Evolutionary conservation across 2,329 filamentous ascomycete species (phyloP), one percentile per base, ranked within the genome.

Genomic region (Xylaria sp.): DNA sequence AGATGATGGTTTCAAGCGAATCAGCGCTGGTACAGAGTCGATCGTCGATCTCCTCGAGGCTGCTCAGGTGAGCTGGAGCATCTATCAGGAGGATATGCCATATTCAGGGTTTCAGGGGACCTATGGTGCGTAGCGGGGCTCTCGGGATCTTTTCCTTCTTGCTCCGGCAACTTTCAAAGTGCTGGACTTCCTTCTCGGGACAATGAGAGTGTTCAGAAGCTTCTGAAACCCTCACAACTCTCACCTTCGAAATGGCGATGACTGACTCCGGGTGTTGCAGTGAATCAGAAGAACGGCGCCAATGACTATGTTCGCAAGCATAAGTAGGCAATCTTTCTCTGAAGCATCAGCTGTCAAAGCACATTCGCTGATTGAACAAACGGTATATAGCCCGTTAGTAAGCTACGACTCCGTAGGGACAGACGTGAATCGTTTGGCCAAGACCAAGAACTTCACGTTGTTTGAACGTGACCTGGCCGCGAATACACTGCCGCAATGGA

Each of bases 231-330:
- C n/a, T n/a, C n/a, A n/a, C n/a, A n/a, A n/a, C n/a, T n/a, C n/a
- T n/a, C n/a, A n/a, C n/a, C n/a, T n/a, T n/a, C n/a, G n/a, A n/a
- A n/a, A n/a, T n/a, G n/a, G n/a, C n/a, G n/a, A n/a, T n/a, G n/a
- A n/a, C n/a, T n/a, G n/a, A n/a, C n/a, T n/a, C n/a, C n/a, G n/a
- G n/a, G n/a, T n/a, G n/a, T n/a, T n/a, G n/a, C n/a, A n/a, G n/a
- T 83, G 23, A 88, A 89, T 71, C 84, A 84, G 65, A 74, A 84
- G 69, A 88, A 83, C 0, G 81, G 82, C 4, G 82, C 83, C 30
- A 87, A 90, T 68, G 84, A 86, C 77, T 91, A 91, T 73, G 88
- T 90, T 36, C 84, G 89, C 64, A 91, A 91, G 78, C 89, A 90
- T 78, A 89, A 90, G 77, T 85, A 36, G 18, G 30, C 7, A 8